Conservation (phyloP, 2,329 filamentous ascomycete species). For the Fusarium dlaminii region DNA sequence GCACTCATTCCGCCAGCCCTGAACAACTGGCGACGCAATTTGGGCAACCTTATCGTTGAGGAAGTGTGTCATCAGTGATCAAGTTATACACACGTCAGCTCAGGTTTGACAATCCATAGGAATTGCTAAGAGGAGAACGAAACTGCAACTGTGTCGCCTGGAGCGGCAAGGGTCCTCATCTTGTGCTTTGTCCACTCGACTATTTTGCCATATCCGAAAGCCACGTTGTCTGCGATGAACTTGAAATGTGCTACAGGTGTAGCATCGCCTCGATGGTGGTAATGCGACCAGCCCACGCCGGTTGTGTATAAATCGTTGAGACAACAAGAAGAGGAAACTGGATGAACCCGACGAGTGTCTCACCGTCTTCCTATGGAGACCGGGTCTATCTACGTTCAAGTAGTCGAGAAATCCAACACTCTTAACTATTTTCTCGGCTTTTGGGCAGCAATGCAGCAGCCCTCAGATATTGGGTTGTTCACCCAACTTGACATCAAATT, state of each 20-base stretch:
- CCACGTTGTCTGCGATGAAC: slow-evolving; percentile 6
- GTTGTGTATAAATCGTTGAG: not conserved
- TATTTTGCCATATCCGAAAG: not conserved
- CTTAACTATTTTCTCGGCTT: not conserved
- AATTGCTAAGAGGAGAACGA: slow-evolving; percentile 8
- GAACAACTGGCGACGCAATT: not conserved
- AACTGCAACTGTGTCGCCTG: slow-evolving; percentile 7
- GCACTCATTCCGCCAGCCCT: slow-evolving; percentile 20
- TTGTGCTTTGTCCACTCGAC: slow-evolving; percentile 1
- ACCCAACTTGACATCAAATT: not conserved
- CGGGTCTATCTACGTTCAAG: slow-evolving; percentile 14
- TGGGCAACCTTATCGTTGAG: not conserved
- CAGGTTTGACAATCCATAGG: not conserved
- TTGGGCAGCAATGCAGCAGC: slow-evolving; percentile 34
- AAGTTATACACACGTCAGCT: slow-evolving; percentile 27
- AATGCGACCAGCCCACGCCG: not conserved
- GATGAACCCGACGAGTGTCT: not conserved
- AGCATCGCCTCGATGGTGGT: not conserved
- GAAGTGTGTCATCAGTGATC: not conserved
- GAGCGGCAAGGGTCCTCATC: slow-evolving; percentile 6
- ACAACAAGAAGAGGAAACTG: not conserved
- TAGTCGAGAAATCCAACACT: not conserved
- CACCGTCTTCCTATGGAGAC: not conserved
- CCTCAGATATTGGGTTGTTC: not conserved
- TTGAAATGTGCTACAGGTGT: slow-evolving; percentile 22